These are phyloP conservation scores for Sclerotinia sclerotiorum DNA, from an alignment of 2,329 filamentous ascomycete species.

Conservation along the genomic window DNA sequence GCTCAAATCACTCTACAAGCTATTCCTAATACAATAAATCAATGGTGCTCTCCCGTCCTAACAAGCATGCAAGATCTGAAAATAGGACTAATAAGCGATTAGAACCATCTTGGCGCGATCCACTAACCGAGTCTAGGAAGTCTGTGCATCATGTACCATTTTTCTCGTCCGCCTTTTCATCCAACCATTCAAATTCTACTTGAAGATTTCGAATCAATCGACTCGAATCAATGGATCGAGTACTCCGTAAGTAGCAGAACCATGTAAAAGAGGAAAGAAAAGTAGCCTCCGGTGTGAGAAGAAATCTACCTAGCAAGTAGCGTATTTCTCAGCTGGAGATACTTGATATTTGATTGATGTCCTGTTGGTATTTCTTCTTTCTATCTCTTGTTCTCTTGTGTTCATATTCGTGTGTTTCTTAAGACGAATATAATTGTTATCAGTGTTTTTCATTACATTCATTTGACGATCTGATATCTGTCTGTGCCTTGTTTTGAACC, in stretches of 20 bases:
- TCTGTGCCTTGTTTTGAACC: conserved; percentile 20
- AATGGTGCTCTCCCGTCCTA: background rate
- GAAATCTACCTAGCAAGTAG: background rate
- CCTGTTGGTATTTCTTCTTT: conserved; percentile 1
- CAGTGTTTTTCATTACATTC: background rate
- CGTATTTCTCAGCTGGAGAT: conserved; percentile 2
- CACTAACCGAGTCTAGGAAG: background rate
- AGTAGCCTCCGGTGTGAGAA: background rate
- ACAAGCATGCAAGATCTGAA: background rate
- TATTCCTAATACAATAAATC: background rate
- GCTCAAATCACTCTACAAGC: background rate
- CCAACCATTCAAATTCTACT: conserved; percentile 2
- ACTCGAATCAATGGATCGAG: too few species aligned
- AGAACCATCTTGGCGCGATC: background rate
- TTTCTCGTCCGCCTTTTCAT: background rate
- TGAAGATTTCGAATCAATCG: background rate
- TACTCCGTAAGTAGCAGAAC: background rate
- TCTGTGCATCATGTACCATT: background rate
- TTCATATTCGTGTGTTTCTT: background rate
- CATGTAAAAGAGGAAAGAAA: background rate
- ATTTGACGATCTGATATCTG: background rate
- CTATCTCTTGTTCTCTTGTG: background rate
- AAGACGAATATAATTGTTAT: background rate
- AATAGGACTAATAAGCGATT: background rate
- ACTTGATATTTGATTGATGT: background rate